phyloP scores from a whole-genome alignment of 106 monocot genomes.

The Allium fistulosum region DNA sequence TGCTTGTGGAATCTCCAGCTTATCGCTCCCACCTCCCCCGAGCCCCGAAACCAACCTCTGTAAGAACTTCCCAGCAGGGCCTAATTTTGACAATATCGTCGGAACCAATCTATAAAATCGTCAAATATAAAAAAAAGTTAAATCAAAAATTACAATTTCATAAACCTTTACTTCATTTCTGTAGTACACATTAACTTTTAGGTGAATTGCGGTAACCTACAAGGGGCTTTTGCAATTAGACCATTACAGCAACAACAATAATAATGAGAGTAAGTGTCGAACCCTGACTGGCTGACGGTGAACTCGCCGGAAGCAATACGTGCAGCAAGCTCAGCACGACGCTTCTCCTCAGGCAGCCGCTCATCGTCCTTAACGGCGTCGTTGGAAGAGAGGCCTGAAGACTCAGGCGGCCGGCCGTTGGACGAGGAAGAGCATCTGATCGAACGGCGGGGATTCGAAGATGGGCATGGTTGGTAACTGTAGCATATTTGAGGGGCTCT shows the following conservation, averaged over 20 bases:
- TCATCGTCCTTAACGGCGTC: conserved; percentile 41
- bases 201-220: too few species aligned
- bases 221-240: too few species aligned
- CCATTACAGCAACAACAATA: background rate
- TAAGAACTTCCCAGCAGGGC: conserved; percentile 29
- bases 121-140: background rate
- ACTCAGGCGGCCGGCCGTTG: conserved; percentile 10
- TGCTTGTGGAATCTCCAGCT: conserved; percentile 61
- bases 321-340: conserved; percentile 54
- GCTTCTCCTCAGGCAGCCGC: conserved; percentile 56
- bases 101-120: conserved; percentile 14
- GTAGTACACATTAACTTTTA: too few species aligned
- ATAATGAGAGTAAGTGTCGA: background rate
- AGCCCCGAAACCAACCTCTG: conserved; percentile 23
- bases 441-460: background rate
- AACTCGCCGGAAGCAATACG: conserved; percentile 90
- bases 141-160: background rate
- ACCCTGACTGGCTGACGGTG: conserved; percentile 63
- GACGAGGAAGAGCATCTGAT: conserved; percentile 27
- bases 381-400: background rate
- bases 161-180: too few species aligned
- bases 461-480: conserved; percentile 1
- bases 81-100: conserved; percentile 28
- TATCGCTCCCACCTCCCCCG: background rate
- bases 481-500: background rate